These are phyloP conservation scores for Allomyces macrogynus DNA, from an alignment of 192 early-diverging fungal genomes.

Conservation along the genomic window DNA sequence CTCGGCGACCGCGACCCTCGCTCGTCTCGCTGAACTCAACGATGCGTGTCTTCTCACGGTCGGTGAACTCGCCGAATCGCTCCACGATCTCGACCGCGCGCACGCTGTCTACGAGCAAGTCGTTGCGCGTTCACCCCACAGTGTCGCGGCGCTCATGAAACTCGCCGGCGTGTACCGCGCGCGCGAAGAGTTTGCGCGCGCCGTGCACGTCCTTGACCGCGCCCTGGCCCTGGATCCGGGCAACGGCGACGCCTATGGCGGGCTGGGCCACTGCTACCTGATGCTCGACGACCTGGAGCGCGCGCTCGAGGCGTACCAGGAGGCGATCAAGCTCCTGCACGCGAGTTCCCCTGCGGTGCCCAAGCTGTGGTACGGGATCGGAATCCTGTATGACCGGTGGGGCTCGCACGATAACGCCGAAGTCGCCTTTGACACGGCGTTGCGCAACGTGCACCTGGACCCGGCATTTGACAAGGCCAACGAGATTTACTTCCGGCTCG, in stretches of 20 bases:
- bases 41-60: background rate
- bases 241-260: background rate
- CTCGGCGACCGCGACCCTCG: no score
- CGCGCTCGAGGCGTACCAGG: slow-evolving; percentile 89
- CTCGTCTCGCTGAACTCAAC: no score
- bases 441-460: slow-evolving; percentile 59
- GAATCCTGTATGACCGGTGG: slow-evolving; percentile 91
- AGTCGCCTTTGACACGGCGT: background rate
- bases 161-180: background rate
- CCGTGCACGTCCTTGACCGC: no score
- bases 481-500: slow-evolving; percentile 92
- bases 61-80: background rate
- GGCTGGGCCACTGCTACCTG: slow-evolving; percentile 75
- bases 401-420: slow-evolving; percentile 92
- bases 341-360: slow-evolving; percentile 33
- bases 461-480: slow-evolving; percentile 91
- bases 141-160: background rate
- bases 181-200: background rate
- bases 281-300: slow-evolving; percentile 89
- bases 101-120: background rate
- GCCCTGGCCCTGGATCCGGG: background rate
- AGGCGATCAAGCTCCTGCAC: slow-evolving; percentile 49
- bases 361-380: slow-evolving; percentile 98
- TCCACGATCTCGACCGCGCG: background rate
- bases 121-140: background rate